Percentiles rank a stretch among this genome's conserved stretches.
phyloP scores from a whole-genome alignment of 306 rosid genomes.

The Senna tora region DNA sequence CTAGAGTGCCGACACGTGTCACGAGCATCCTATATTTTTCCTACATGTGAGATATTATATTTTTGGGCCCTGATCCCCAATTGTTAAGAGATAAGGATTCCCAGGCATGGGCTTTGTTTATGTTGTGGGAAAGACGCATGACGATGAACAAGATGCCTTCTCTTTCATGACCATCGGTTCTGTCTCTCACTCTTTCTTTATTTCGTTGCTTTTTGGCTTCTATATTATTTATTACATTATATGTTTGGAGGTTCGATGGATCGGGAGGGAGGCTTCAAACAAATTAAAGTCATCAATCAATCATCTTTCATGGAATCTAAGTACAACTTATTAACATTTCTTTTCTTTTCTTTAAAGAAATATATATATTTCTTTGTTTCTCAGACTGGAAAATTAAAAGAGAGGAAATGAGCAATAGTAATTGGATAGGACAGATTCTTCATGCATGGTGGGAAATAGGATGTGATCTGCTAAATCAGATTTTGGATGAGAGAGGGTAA shows the following conservation, averaged over 20 bases:
- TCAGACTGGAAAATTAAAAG: not conserved
- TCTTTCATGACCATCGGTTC: conserved; percentile 40
- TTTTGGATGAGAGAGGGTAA: conserved; percentile 24
- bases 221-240: not conserved
- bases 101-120: conserved; percentile 36
- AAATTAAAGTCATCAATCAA: not conserved
- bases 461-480: conserved; percentile 38
- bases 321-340: not conserved
- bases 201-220: not conserved
- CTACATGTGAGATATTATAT: conserved; percentile 23
- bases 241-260: not conserved
- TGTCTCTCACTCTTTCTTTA: too few species aligned
- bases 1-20: conserved; percentile 29
- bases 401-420: not conserved
- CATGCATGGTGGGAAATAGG: conserved; percentile 34
- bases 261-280: not conserved
- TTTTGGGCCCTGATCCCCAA: not conserved
- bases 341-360: not conserved
- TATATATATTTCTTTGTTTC: not conserved
- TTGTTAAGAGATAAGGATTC: conserved; percentile 54
- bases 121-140: conserved; percentile 28
- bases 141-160: conserved; percentile 38
- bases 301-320: conserved; percentile 1
- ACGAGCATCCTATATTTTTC: conserved; percentile 17
- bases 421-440: conserved; percentile 46